A percentile compares a stretch with the other conserved stretches of the same genome.
phyloP scores from a whole-genome alignment of 805 yeast species.

The Hanseniaspora nectarophila region DNA sequence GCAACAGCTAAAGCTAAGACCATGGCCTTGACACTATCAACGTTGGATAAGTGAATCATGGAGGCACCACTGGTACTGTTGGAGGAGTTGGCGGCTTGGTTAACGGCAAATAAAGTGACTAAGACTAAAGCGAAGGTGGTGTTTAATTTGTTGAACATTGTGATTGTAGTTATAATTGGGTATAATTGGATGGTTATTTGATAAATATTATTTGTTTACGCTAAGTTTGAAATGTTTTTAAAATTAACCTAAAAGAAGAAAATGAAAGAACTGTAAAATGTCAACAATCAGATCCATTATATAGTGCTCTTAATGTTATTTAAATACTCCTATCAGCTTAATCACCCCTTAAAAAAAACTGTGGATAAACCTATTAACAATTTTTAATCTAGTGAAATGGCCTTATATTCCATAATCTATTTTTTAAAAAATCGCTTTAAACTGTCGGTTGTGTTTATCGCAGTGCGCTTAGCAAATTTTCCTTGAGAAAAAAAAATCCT shows the following conservation, averaged over 20 bases:
- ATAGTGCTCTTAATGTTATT: neutral
- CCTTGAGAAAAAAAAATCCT: no score
- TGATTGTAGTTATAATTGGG: neutral
- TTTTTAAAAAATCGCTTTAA: no score
- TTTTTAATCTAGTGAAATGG: no score
- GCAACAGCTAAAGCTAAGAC: slow-evolving; percentile 14
- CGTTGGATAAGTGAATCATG: neutral
- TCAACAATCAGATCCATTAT: neutral
- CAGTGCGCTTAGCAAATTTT: no score
- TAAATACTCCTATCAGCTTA: neutral
- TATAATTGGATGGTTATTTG: slow-evolving; percentile 1
- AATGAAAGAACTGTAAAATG: neutral
- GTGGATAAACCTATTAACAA: no score
- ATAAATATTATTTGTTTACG: no score
- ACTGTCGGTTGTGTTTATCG: no score
- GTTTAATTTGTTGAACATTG: slow-evolving; percentile 10
- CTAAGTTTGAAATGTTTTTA: no score
- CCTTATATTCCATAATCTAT: no score
- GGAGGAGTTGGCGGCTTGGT: slow-evolving; percentile 11
- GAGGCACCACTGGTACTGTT: slow-evolving; percentile 4
- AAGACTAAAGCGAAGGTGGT: slow-evolving; percentile 9
- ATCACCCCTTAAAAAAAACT: neutral
- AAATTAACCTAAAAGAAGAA: no score
- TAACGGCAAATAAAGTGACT: slow-evolving; percentile 5
- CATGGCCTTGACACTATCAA: slow-evolving; percentile 8